phyloP scores from a whole-genome alignment of 139 green algal species.

The Yamagishiella unicocca region DNA sequence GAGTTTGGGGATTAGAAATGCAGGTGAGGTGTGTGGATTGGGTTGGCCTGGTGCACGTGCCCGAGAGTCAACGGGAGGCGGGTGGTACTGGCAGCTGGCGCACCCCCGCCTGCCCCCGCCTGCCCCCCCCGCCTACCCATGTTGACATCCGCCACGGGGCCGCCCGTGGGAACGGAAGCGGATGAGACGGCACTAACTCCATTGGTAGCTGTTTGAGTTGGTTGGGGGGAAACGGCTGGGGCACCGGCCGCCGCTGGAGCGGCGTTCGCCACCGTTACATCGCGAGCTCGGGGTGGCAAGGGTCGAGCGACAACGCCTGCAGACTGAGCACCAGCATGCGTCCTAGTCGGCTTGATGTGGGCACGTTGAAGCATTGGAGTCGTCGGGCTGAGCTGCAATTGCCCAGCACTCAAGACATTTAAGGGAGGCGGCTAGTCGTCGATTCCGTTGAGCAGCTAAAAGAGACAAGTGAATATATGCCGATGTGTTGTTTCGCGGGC shows the following conservation, averaged over 20 bases:
- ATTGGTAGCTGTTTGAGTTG: not conserved
- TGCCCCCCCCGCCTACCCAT: slow-evolving; percentile 40
- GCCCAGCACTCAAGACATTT: slow-evolving; percentile 6
- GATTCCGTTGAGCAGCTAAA: not conserved
- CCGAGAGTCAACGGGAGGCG: no score
- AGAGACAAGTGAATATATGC: no score
- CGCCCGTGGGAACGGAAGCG: not conserved
- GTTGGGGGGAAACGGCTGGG: not conserved
- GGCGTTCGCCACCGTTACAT: slow-evolving; percentile 7
- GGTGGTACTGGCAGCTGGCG: no score
- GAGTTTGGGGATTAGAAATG: no score
- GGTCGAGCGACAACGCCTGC: not conserved
- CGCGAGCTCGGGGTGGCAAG: not conserved
- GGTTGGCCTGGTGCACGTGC: no score
- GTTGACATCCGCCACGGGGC: slow-evolving; percentile 34
- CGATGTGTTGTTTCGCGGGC: no score
- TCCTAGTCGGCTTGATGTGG: not conserved
- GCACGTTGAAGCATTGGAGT: slow-evolving; percentile 10
- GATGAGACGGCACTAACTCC: not conserved
- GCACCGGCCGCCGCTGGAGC: not conserved
- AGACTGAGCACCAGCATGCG: not conserved
- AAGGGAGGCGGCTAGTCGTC: slow-evolving; percentile 13
- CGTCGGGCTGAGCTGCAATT: no score
- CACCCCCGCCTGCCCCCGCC: no score
- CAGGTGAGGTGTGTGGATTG: no score